phyloP scores from a whole-genome alignment of 2,329 filamentous ascomycete species.

The Talaromyces piceae region DNA sequence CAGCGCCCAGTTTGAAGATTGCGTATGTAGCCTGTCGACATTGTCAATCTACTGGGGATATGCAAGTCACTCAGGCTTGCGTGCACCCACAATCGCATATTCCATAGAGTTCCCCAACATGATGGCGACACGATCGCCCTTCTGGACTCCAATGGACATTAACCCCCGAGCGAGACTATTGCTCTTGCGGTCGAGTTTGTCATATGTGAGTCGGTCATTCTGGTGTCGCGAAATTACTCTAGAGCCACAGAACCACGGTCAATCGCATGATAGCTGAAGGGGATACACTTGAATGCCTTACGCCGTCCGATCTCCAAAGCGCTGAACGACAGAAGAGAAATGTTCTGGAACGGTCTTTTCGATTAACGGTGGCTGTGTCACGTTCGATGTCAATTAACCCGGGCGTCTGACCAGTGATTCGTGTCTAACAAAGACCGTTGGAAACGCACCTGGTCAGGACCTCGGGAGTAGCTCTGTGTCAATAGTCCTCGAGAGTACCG shows the following conservation, averaged over 20 bases:
- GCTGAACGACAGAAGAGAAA: slow-evolving; percentile 36
- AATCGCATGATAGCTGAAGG: slow-evolving; percentile 2
- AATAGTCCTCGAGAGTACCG: slow-evolving; percentile 15
- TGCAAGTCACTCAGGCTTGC: not conserved
- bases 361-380: slow-evolving; percentile 36
- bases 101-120: slow-evolving; percentile 80
- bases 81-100: slow-evolving; percentile 59
- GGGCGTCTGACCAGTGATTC: no score
- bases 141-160: slow-evolving; percentile 61
- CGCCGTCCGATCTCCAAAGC: slow-evolving; percentile 44
- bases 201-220: slow-evolving; percentile 61
- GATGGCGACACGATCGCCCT: slow-evolving; percentile 78
- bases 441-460: slow-evolving; percentile 22
- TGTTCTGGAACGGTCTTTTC: slow-evolving; percentile 42
- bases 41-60: slow-evolving; percentile 12
- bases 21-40: slow-evolving; percentile 61
- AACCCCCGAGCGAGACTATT: slow-evolving; percentile 69
- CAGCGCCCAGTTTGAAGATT: slow-evolving; percentile 85
- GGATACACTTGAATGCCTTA: slow-evolving; percentile 28
- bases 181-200: slow-evolving; percentile 65
- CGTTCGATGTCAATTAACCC: not conserved
- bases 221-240: slow-evolving; percentile 57
- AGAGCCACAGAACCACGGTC: not conserved
- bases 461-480: slow-evolving; percentile 24
- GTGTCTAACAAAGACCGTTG: not conserved